A percentile compares a stretch with the other conserved stretches of the same genome.
Conservation (phyloP, 169 alveolate genomes). For the Plasmodium knowlesi region DNA sequence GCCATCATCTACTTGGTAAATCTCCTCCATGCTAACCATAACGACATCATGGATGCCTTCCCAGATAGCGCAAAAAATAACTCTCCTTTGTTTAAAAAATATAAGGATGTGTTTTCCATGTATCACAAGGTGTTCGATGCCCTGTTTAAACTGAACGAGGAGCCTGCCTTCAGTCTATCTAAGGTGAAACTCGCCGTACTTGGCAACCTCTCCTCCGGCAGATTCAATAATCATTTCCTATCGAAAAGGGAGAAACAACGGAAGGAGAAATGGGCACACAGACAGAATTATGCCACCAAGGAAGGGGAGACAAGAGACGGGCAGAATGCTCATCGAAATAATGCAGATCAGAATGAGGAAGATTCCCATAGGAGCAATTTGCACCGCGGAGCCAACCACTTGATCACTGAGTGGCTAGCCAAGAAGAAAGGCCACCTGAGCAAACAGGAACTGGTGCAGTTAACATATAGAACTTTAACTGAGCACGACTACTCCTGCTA, state of each 20-base stretch:
- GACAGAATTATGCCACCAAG: not conserved
- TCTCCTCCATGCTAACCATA: conserved; percentile 23
- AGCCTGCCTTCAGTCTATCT: not conserved
- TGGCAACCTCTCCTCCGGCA: not conserved
- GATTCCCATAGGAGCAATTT: not conserved
- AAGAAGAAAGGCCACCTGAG: not conserved
- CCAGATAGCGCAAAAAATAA: not conserved
- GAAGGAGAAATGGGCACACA: not conserved
- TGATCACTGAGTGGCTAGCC: not conserved
- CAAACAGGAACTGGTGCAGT: not conserved
- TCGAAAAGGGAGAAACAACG: not conserved
- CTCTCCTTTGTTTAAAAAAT: not conserved
- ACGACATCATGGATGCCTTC: conserved; percentile 5
- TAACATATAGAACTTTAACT: not conserved
- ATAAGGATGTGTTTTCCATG: conserved; percentile 4
- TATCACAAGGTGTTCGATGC: not conserved
- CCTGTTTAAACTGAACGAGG: not conserved
- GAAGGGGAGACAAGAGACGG: not conserved
- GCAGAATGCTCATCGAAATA: not conserved
- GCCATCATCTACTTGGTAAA: conserved; percentile 13
- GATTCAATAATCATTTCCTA: not conserved
- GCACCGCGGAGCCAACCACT: not conserved
- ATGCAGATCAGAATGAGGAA: not conserved
- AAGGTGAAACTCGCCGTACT: not conserved
- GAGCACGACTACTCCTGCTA: conserved; percentile 5